Conservation (phyloP, 345 rosid species). For the Pugionium dolabratum region DNA sequence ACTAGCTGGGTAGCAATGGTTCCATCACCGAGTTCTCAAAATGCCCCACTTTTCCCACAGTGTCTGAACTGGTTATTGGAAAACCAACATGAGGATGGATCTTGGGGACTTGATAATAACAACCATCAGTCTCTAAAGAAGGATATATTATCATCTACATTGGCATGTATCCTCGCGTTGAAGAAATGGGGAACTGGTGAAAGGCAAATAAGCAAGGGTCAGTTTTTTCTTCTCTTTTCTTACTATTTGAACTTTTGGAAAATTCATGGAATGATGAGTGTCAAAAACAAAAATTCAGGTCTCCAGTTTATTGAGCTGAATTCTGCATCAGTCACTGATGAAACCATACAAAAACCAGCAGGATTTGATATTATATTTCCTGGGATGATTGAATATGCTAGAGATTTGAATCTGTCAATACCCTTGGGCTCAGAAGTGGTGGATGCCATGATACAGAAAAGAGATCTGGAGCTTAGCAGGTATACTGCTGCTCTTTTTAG, state of each 20-base stretch:
- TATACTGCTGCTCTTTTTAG: slow-evolving; percentile 27
- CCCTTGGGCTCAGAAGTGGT: slow-evolving; percentile 54
- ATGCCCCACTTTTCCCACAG: slow-evolving; percentile 65
- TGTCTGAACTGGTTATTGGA: slow-evolving; percentile 72
- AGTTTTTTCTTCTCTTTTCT: slow-evolving; percentile 8
- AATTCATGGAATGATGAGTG: slow-evolving; percentile 4
- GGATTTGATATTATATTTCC: slow-evolving; percentile 87
- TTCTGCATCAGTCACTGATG: slow-evolving; percentile 58
- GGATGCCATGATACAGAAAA: slow-evolving; percentile 50
- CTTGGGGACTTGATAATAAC: slow-evolving; percentile 66
- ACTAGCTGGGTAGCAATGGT: slow-evolving; percentile 96
- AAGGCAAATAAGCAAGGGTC: slow-evolving; percentile 64
- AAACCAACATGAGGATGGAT: slow-evolving; percentile 74
- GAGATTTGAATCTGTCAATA: slow-evolving; percentile 57
- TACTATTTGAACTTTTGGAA: slow-evolving; percentile 3
- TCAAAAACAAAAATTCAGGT: slow-evolving; percentile 47
- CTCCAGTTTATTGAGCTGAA: slow-evolving; percentile 65
- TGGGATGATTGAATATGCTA: slow-evolving; percentile 76
- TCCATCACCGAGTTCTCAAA: slow-evolving; percentile 55
- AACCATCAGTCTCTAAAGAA: slow-evolving; percentile 50
- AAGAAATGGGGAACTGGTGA: slow-evolving; percentile 78
- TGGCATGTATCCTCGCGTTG: slow-evolving; percentile 76
- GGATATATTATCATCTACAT: slow-evolving; percentile 70
- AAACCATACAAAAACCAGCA: slow-evolving; percentile 53
- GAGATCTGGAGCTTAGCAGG: slow-evolving; percentile 65